These are phyloP conservation scores for Hypoxylon sp. DNA, from an alignment of 2,329 filamentous ascomycete species.

Conservation along the genomic window DNA sequence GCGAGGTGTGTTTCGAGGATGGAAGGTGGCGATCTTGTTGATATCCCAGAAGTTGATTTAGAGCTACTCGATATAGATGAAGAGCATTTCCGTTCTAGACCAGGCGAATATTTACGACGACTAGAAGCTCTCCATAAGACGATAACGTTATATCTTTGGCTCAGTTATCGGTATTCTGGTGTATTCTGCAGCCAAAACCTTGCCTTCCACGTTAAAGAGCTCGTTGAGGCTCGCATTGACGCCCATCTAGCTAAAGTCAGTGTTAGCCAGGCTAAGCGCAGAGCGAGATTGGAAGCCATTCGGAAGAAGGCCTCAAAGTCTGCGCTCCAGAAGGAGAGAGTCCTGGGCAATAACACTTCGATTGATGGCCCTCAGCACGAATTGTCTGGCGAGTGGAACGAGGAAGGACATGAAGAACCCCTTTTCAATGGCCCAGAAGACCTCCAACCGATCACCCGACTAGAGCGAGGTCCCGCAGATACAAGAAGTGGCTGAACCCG, in stretches of 20 bases:
- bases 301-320: conserved; percentile 45
- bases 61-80: conserved; percentile 79
- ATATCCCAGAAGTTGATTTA: conserved; percentile 78
- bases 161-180: conserved; percentile 88
- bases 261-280: conserved; percentile 57
- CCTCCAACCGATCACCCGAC: conserved; percentile 38
- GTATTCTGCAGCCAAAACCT: conserved; percentile 82
- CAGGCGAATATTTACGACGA: conserved; percentile 71
- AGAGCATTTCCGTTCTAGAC: conserved; percentile 55
- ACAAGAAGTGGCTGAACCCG: neutral
- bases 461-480: neutral
- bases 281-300: conserved; percentile 52
- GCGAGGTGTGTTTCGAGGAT: conserved; percentile 79
- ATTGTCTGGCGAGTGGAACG: conserved; percentile 53
- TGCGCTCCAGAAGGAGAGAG: conserved; percentile 39
- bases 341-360: conserved; percentile 44
- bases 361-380: conserved; percentile 38
- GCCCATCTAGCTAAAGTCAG: conserved; percentile 71
- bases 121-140: conserved; percentile 86
- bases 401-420: conserved; percentile 57
- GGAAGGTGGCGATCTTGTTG: conserved; percentile 76
- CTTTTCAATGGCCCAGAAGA: conserved; percentile 50
- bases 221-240: conserved; percentile 84
- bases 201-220: conserved; percentile 81
- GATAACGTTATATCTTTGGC: conserved; percentile 90